phyloP scores from a whole-genome alignment of 148 eudicot genomes.

The Rhododendron williamsianum region DNA sequence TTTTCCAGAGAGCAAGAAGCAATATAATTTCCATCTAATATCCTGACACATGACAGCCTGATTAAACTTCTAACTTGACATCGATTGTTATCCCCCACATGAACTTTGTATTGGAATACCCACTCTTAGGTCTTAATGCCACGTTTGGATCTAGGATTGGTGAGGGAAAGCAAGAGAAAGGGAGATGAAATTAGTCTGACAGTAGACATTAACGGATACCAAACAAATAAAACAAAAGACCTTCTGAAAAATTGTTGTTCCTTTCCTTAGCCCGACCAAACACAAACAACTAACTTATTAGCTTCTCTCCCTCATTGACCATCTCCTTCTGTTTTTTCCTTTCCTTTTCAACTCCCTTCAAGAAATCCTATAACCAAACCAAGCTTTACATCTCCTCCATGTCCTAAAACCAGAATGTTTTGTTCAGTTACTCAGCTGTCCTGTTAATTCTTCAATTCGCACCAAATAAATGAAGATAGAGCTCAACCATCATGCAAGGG shows the following conservation, averaged over 20 bases:
- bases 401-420: neutral
- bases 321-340: neutral
- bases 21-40: neutral
- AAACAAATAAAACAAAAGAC: neutral
- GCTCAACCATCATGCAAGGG: neutral
- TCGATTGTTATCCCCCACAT: neutral
- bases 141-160: neutral
- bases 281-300: neutral
- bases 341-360: neutral
- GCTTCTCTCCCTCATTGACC: neutral
- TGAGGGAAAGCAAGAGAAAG: neutral
- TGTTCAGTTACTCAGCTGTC: neutral
- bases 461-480: neutral
- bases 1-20: neutral
- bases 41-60: neutral
- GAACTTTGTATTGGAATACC: neutral
- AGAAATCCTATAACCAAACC: neutral
- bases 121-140: neutral
- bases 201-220: neutral
- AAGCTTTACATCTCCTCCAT: neutral
- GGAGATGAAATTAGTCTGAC: neutral
- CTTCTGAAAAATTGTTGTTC: too few species aligned
- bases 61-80: neutral
- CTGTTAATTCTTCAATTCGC: neutral
- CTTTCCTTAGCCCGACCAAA: neutral